A percentile compares a stretch with the other conserved stretches of the same genome.
These are phyloP conservation scores for Fusarium albosuccineum DNA, from an alignment of 2,329 filamentous ascomycete genomes.

Conservation along the genomic window DNA sequence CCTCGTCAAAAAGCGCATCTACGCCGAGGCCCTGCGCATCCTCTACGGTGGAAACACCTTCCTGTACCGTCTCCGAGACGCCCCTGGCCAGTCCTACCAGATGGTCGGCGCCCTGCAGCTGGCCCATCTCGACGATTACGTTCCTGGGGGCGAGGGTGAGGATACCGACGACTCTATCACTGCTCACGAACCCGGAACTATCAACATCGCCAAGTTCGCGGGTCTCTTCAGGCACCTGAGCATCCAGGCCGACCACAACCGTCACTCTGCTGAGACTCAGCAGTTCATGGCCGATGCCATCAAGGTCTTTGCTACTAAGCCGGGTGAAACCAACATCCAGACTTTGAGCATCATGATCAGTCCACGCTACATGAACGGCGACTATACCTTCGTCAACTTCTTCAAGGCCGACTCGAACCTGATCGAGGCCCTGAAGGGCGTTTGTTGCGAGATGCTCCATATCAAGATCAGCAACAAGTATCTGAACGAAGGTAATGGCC, in stretches of 20 bases:
- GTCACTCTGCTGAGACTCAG: conserved; percentile 45
- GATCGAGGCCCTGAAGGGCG: conserved; percentile 46
- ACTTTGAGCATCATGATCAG: conserved; percentile 59
- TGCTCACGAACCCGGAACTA: conserved; percentile 36
- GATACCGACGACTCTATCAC: neutral
- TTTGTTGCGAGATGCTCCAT: conserved; percentile 54
- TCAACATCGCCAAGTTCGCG: conserved; percentile 53
- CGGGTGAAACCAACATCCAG: conserved; percentile 49
- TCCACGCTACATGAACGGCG: conserved; percentile 37
- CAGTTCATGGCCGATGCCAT: conserved; percentile 54
- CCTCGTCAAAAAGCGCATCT: conserved; percentile 50
- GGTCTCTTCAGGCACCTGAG: conserved; percentile 57
- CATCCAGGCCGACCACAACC: conserved; percentile 59
- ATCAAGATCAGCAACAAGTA: conserved; percentile 51
- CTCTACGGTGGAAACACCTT: conserved; percentile 65
- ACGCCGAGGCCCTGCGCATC: conserved; percentile 54
- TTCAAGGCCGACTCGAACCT: conserved; percentile 49
- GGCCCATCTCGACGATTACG: conserved; percentile 31
- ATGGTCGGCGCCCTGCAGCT: conserved; percentile 32
- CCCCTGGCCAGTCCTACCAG: conserved; percentile 22
- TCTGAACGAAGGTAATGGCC: conserved; percentile 23
- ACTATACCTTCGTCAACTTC: conserved; percentile 55
- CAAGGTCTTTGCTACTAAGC: conserved; percentile 49
- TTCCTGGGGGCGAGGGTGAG: conserved; percentile 4
- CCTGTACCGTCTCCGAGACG: conserved; percentile 60